Evolutionary conservation across 441 rosid genomes (phyloP).

Genomic region (Daphne laureola): DNA sequence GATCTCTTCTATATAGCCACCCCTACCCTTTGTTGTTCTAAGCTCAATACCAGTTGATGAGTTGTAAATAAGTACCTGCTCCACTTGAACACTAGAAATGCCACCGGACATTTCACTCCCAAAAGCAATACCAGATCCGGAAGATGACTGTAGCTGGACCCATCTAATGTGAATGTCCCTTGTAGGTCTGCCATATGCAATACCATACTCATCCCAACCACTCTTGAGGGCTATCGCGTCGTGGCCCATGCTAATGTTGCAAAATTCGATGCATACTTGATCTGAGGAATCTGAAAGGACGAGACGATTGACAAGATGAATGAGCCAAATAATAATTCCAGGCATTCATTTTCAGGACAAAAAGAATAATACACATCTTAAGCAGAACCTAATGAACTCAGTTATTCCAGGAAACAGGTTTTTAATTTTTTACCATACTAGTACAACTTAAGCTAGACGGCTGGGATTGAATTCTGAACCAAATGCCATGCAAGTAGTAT

Average conservation of each 20-base stretch:
- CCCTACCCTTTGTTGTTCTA: constrained; percentile 67
- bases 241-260: constrained; percentile 60
- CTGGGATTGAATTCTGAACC: not conserved
- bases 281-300: constrained; percentile 67
- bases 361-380: not conserved
- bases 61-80: constrained; percentile 31
- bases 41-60: constrained; percentile 57
- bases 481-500: not conserved
- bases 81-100: constrained; percentile 46
- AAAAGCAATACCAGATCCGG: constrained; percentile 63
- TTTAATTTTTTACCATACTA: not conserved
- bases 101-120: constrained; percentile 99
- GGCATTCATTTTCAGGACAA: constrained; percentile 2
- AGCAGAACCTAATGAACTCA: not conserved
- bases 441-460: not conserved
- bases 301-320: not conserved
- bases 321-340: constrained; percentile 2
- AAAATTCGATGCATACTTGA: constrained; percentile 74
- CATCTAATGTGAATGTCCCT: constrained; percentile 43
- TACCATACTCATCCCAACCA: constrained; percentile 96
- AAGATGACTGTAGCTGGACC: constrained; percentile 52
- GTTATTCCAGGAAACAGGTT: constrained; percentile 1
- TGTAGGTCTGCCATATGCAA: constrained; percentile 57
- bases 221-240: constrained; percentile 74
- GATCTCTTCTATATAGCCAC: constrained; percentile 63